These are phyloP conservation scores for Lactarius hengduanensis DNA, from an alignment of 768 basidiomycete genomes.

Conservation along the genomic window DNA sequence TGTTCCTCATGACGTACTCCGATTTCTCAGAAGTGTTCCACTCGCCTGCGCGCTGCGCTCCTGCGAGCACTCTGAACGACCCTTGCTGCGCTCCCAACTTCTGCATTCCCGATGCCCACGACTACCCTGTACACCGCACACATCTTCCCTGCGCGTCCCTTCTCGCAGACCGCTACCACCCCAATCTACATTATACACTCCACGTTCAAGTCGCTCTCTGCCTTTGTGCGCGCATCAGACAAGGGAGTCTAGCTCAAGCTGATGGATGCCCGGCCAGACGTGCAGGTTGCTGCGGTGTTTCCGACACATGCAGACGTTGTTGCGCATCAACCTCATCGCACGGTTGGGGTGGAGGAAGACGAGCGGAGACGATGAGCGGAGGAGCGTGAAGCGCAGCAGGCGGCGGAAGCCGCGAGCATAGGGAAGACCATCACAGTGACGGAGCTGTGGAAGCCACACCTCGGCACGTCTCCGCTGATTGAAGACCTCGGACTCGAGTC, in stretches of 20 bases:
- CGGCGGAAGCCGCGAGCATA: conserved; percentile 38
- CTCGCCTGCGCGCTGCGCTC: no score
- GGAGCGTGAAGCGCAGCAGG: conserved; percentile 47
- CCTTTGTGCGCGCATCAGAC: conserved; percentile 78
- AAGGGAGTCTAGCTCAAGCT: conserved; percentile 70
- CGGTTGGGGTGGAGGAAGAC: conserved; percentile 59
- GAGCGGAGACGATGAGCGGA: conserved; percentile 59
- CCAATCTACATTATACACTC: conserved; percentile 75
- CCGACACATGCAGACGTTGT: conserved; percentile 55
- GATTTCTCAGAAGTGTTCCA: no score
- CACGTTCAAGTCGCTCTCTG: conserved; percentile 75
- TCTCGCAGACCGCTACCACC: conserved; percentile 32
- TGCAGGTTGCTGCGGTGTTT: conserved; percentile 46
- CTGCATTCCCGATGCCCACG: no score
- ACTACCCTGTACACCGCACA: no score
- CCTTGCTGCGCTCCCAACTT: no score
- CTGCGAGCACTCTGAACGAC: no score
- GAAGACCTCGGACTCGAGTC: no score
- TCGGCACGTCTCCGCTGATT: no score
- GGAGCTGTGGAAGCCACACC: no score
- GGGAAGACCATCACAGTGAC: no score
- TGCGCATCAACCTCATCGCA: conserved; percentile 51
- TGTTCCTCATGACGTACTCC: not conserved
- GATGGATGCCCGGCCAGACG: conserved; percentile 52
- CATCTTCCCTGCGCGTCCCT: no score